Evolutionary conservation across 1,284 basidiomycete genomes (phyloP), one percentile per base, ranked within the genome.

Genomic region (Chiua sp.): DNA sequence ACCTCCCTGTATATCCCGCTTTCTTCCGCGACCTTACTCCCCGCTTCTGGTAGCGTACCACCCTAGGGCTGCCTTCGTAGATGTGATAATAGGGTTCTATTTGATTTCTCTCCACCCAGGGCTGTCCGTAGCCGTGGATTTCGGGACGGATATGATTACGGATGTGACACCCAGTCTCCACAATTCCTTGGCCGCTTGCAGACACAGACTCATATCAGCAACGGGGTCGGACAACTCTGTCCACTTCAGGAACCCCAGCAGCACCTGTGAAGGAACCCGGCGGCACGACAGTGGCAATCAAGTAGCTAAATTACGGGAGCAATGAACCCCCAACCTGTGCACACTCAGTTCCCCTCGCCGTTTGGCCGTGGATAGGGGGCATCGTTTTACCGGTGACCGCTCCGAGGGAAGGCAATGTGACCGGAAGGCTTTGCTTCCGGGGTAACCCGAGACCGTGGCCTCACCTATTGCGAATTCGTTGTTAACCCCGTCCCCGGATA

Each of bases 21-120:
- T 65, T 54, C 46, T 47, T 56, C 63, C 56, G 65, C 47, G 20
- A 70, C 39, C 37, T 20, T 33, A 20, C 46, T 56, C 60, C 47
- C 53, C 28, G 12, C 53, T 53, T 61, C 51, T 10, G 32, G 46
- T 63, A 79, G 78, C 71, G 78, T 59, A 70, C 74, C 20, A 79
- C 78, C 13, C 70, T 79, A 54, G 78, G 78, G 37, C 49, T 79
- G 30, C 72, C 77, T 53, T 72, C 69, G 53, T 78, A 72, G 57
- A 68, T 46, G 53, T 50, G 54, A 55, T 51, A 53, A 54, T 48
- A 30, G 30, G 51, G 42, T 57, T 47, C 32, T 47, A 44, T 57
- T 53, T 48, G 54, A 54, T 61, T 58, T 22, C 44, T 57, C 42
- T 44, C 55, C 55, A 50, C 48, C 30, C 58, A 55, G 60, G 57